A percentile compares a stretch with the other conserved stretches of the same genome.
These are phyloP conservation scores for Debaryomyces sp. DNA, from an alignment of 1,139 yeast genomes.

Conservation along the genomic window DNA sequence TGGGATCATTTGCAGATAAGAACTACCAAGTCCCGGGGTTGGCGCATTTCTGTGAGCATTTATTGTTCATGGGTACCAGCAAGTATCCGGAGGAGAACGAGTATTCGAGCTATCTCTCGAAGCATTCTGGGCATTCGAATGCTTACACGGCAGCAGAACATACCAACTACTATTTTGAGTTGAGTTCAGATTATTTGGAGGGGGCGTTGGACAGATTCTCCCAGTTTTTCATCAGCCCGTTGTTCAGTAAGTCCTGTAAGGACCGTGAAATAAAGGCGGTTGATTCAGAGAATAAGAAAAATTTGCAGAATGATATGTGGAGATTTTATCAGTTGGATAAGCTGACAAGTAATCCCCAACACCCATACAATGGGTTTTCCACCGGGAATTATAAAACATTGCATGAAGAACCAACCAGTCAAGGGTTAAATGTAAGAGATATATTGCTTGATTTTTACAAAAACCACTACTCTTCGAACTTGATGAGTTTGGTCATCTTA, in stretches of 20 bases:
- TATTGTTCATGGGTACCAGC: slow-evolving; percentile 94
- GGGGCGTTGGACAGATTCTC: slow-evolving; percentile 93
- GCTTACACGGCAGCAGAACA: slow-evolving; percentile 91
- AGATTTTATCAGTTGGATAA: slow-evolving; percentile 84
- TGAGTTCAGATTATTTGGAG: slow-evolving; percentile 70
- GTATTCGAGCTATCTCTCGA: slow-evolving; percentile 73
- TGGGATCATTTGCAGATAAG: slow-evolving; percentile 87
- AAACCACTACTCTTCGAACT: slow-evolving; percentile 68
- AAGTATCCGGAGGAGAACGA: slow-evolving; percentile 93
- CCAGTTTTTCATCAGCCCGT: slow-evolving; percentile 86
- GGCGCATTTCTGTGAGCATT: slow-evolving; percentile 96
- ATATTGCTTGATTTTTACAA: slow-evolving; percentile 63
- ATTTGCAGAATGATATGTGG: slow-evolving; percentile 88
- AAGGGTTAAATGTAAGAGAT: slow-evolving; percentile 63
- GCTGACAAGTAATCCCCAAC: slow-evolving; percentile 67
- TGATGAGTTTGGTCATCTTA: slow-evolving; percentile 84
- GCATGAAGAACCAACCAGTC: slow-evolving; percentile 52
- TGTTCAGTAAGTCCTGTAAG: slow-evolving; percentile 78
- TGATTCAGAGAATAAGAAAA: slow-evolving; percentile 93
- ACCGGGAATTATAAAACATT: slow-evolving; percentile 72
- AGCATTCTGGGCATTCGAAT: slow-evolving; percentile 66
- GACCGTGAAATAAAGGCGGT: slow-evolving; percentile 95
- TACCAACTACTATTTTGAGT: slow-evolving; percentile 89
- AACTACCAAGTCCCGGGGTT: slow-evolving; percentile 70
- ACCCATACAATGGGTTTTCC: slow-evolving; percentile 75